Base-by-base conservation (phyloP, 352 stramenopile genomes). In the Pythium dissotocum region DNA sequence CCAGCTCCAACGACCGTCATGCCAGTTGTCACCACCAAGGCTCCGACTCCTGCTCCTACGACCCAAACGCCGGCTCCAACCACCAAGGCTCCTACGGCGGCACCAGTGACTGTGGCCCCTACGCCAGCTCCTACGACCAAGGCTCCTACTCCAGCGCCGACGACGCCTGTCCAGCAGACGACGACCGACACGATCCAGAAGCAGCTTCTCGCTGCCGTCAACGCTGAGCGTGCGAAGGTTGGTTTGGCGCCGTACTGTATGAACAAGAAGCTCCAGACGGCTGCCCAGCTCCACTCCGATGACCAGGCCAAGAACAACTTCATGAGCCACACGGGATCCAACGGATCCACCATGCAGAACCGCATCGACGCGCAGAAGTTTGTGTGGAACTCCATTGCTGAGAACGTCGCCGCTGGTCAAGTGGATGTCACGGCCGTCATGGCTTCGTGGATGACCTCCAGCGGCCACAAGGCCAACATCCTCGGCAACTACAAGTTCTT, bases 401-500 rank as follows among this genome's bases (percentile, higher is more conserved):
- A 89, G 68, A 89, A 89, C 68, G 71, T 86, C 4, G 81, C 79
- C 1, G 76, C 76, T 1, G 81, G 79, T 3, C 79, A 88, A 38
- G 21, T 52, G 7, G 65, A 73, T 16, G 76, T 89, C 26, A 53
- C 52, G 12, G 61, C 18, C 10, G 81, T 85, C 2, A 71, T 89
- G 65, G 57, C 60, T 13, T 60, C 71, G n/a, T 89, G 79, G 81
- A 87, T 87, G 77, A 75, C 61, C 26, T 89, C 81, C 14, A 66
- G 57, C 1, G 62, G 49, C 7, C 81, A 89, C 51, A 53, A 71
- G 62, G 63, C 61, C 26, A 88, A 88, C 57, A 74, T 78, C 8
- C 54, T 79, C 5, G 68, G 63, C 12, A 51, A 48, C 7, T 78
- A 63, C 58, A 64, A 63, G 56, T 75, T 75, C 67, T 65, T 74